Evolutionary conservation across 2,329 filamentous ascomycete genomes (phyloP).

Genomic region (Monosporascus sp.): DNA sequence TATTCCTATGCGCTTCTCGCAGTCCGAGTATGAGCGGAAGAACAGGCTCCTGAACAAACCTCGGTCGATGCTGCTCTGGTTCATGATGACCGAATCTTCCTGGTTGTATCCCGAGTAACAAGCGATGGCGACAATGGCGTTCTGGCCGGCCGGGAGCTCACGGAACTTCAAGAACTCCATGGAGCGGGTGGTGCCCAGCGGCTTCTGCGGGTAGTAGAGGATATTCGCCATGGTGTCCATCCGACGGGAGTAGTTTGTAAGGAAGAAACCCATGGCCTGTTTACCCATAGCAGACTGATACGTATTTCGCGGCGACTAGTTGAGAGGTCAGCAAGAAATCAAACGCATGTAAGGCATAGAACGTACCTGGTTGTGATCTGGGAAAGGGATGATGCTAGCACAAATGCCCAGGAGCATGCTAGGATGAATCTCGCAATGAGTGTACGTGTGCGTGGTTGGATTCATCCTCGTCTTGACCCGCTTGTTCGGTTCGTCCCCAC

Average conservation of each 20-base stretch:
- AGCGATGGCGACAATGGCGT: constrained; percentile 95
- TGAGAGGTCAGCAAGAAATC: constrained; percentile 26
- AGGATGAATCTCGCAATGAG: constrained; percentile 97
- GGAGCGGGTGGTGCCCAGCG: constrained; percentile 87
- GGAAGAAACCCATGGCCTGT: constrained; percentile 98
- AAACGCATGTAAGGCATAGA: neutral
- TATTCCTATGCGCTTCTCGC: constrained; percentile 93
- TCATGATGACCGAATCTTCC: constrained; percentile 99
- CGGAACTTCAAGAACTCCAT: constrained; percentile 99
- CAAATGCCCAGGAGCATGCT: constrained; percentile 99
- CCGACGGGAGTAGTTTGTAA: constrained; percentile 92
- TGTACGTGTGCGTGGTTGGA: constrained; percentile 84
- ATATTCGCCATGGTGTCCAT: constrained; percentile 99
- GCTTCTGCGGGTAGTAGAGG: constrained; percentile 97
- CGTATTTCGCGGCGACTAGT: constrained; percentile 90
- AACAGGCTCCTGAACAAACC: constrained; percentile 96
- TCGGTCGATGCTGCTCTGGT: constrained; percentile 97
- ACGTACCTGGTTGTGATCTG: constrained; percentile 87
- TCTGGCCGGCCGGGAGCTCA: constrained; percentile 93
- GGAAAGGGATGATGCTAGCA: constrained; percentile 98
- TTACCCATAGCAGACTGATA: constrained; percentile 99
- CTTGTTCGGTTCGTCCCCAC: constrained; percentile 66
- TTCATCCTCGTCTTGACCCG: constrained; percentile 87
- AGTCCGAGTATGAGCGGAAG: constrained; percentile 95
- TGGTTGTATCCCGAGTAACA: constrained; percentile 99